Conservation (phyloP, 495 filamentous ascomycete species). For the Aspergillus bridgeri region DNA sequence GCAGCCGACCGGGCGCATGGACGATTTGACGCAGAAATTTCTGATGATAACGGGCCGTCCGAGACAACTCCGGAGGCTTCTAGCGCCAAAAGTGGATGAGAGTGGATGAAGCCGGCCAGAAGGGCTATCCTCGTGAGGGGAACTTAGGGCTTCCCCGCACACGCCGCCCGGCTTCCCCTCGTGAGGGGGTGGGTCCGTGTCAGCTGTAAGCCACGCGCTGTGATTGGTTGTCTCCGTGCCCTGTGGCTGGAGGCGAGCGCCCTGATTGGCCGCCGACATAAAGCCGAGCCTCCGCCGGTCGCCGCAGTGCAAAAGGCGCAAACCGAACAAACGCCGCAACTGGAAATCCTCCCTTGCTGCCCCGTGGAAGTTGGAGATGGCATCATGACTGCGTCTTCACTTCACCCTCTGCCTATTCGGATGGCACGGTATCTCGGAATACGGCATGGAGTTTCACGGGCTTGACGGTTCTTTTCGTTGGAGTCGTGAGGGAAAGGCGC, state of each 20-base stretch:
- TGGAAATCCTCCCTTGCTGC: no score
- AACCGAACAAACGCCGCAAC: no score
- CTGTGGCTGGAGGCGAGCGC: not conserved
- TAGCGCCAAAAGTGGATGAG: not conserved
- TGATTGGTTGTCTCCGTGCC: not conserved
- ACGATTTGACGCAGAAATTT: not conserved
- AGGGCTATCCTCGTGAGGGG: not conserved
- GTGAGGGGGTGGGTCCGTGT: slow-evolving; percentile 13
- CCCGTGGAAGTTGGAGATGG: no score
- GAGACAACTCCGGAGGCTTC: not conserved
- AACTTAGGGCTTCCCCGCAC: not conserved
- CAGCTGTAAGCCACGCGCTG: not conserved
- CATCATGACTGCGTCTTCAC: no score
- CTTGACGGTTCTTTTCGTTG: no score
- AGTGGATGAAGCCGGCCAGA: not conserved
- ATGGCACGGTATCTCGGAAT: not conserved
- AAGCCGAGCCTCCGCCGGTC: not conserved
- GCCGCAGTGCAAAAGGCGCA: no score
- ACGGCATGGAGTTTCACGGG: not conserved
- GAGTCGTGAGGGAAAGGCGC: no score
- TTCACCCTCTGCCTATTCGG: not conserved
- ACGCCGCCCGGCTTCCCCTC: slow-evolving; percentile 17
- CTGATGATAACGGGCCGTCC: not conserved
- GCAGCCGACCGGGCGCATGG: not conserved
- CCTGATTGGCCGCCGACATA: not conserved